Percentiles rank a stretch among this genome's conserved stretches.
These are phyloP conservation scores for Fusarium circinatum DNA, from an alignment of 2,329 filamentous ascomycete species.

Conservation along the genomic window DNA sequence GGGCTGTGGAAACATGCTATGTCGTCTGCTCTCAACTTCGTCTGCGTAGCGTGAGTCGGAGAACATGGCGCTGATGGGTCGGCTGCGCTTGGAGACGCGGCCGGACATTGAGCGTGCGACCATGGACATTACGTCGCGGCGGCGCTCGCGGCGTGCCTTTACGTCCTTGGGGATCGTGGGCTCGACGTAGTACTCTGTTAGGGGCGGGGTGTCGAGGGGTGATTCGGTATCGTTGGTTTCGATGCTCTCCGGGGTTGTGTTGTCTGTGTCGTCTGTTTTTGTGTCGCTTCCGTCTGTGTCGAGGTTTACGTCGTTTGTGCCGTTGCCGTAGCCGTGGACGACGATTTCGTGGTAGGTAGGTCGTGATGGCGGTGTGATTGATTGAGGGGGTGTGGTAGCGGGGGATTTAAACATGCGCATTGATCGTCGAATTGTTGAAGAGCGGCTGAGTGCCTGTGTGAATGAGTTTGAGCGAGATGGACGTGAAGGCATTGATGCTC, in stretches of 20 bases:
- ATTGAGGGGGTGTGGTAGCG: constrained; percentile 27
- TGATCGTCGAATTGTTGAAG: constrained; percentile 49
- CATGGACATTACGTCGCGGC: constrained; percentile 44
- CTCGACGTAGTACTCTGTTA: constrained; percentile 33
- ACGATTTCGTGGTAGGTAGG: constrained; percentile 61
- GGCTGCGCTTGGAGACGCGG: constrained; percentile 38
- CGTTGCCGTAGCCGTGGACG: constrained; percentile 65
- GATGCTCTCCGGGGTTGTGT: constrained; percentile 41
- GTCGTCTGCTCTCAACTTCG: constrained; percentile 41
- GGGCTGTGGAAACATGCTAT: constrained; percentile 40
- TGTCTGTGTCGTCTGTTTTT: constrained; percentile 29
- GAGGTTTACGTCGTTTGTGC: constrained; percentile 54
- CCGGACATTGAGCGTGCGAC: constrained; percentile 41
- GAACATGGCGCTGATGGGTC: constrained; percentile 45
- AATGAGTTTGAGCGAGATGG: constrained; percentile 47
- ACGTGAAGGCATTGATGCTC: constrained; percentile 31
- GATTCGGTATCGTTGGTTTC: constrained; percentile 43
- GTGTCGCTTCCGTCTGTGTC: constrained; percentile 36
- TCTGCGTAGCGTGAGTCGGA: constrained; percentile 44
- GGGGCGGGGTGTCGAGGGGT: constrained; percentile 32
- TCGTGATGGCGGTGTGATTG: constrained; percentile 22
- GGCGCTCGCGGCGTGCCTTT: constrained; percentile 43
- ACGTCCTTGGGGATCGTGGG: constrained; percentile 22
- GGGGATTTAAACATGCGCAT: constrained; percentile 46
- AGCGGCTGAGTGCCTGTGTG: constrained; percentile 45